Conservation (phyloP, 108 stramenopile species). For the Nitzschia inconspicua region DNA sequence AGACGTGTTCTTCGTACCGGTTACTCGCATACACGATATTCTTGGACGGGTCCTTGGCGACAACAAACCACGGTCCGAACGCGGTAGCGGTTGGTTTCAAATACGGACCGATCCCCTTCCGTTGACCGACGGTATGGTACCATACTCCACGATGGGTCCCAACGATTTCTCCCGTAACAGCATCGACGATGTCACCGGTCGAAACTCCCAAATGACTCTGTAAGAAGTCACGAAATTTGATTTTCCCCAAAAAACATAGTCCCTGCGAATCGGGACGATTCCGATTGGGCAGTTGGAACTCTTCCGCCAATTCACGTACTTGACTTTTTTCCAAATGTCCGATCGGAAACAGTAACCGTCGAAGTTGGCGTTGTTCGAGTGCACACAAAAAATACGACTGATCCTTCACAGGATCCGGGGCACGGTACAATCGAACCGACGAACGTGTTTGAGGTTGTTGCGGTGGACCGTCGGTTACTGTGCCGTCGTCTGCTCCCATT, state of each 20-base stretch:
- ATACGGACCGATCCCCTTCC: slow-evolving; percentile 90
- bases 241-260: slow-evolving; percentile 93
- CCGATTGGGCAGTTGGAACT: slow-evolving; percentile 89
- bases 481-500: neutral
- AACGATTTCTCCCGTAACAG: slow-evolving; percentile 70
- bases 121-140: slow-evolving; percentile 97
- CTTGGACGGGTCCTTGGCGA: slow-evolving; percentile 79
- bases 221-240: slow-evolving; percentile 93
- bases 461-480: neutral
- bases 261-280: slow-evolving; percentile 89
- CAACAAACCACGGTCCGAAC: slow-evolving; percentile 96
- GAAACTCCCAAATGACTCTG: slow-evolving; percentile 77
- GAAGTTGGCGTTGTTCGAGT: slow-evolving; percentile 83
- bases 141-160: slow-evolving; percentile 92
- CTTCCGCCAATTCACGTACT: slow-evolving; percentile 88
- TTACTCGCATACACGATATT: slow-evolving; percentile 89
- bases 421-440: slow-evolving; percentile 64
- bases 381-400: slow-evolving; percentile 97
- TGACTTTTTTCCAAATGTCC: slow-evolving; percentile 83
- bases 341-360: slow-evolving; percentile 86
- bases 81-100: slow-evolving; percentile 67
- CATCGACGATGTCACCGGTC: slow-evolving; percentile 84
- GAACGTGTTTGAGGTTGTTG: slow-evolving; percentile 9
- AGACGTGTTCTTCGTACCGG: slow-evolving; percentile 77
- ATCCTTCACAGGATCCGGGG: slow-evolving; percentile 94